A percentile compares a stretch with the other conserved stretches of the same genome.
phyloP scores from a whole-genome alignment of 768 basidiomycete genomes.

The Tricholoma bakamatsutake region DNA sequence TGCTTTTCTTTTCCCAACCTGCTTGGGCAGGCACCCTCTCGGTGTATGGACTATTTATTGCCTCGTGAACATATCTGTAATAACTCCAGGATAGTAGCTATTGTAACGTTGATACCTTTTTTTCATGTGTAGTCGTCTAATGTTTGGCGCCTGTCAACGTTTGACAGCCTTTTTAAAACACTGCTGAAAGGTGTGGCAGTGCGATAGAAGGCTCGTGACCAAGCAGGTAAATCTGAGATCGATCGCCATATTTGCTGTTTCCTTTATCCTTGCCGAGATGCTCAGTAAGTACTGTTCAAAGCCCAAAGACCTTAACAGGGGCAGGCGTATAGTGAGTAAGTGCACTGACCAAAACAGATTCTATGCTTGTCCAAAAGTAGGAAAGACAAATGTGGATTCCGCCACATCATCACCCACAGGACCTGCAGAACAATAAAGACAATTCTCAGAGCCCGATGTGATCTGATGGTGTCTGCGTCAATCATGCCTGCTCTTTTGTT shows the following conservation, averaged over 20 bases:
- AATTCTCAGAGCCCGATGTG: conserved; percentile 14
- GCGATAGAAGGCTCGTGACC: neutral
- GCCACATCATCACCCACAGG: no score
- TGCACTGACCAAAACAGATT: no score
- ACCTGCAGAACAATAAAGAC: conserved; percentile 16
- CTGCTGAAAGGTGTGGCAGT: no score
- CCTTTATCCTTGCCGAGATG: conserved; percentile 9
- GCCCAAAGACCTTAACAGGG: no score
- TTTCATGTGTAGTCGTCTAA: neutral
- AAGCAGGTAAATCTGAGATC: conserved; percentile 8
- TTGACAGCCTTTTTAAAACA: no score
- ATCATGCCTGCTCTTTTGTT: conserved; percentile 30
- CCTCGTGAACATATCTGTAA: neutral
- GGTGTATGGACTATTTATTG: neutral
- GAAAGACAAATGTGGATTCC: no score
- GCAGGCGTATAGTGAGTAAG: no score
- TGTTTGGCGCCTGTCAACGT: neutral
- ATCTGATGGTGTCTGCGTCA: conserved; percentile 17
- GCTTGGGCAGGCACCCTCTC: neutral
- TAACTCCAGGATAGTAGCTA: neutral
- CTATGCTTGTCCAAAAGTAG: no score
- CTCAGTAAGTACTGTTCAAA: no score
- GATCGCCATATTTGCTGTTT: conserved; percentile 13
- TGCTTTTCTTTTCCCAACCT: neutral
- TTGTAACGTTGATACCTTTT: no score